Evolutionary conservation across 768 basidiomycete species (phyloP).

Genomic region (Tylopilus plumbeoviolaceoides): DNA sequence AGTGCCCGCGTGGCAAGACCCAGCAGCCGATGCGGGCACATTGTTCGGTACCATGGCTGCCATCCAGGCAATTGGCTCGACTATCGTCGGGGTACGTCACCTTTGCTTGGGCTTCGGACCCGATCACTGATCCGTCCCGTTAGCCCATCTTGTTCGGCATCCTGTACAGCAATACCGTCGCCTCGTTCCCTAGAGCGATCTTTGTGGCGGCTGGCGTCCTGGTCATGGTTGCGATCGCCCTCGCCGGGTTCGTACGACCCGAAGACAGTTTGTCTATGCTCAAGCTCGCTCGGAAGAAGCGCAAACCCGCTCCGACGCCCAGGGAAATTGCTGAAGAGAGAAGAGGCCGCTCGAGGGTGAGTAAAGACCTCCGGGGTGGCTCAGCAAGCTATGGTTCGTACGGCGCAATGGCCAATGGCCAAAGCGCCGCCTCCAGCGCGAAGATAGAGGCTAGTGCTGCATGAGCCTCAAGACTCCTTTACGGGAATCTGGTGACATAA

Average conservation of each 20-base stretch:
- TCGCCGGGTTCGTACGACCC: slow-evolving; percentile 43
- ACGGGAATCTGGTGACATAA: slow-evolving; percentile 1
- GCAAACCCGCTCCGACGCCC: background rate
- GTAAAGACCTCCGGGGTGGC: slow-evolving; percentile 38
- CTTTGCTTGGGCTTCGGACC: background rate
- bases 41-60: slow-evolving; percentile 72
- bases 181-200: slow-evolving; percentile 61
- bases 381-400: slow-evolving; percentile 21
- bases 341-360: slow-evolving; percentile 31
- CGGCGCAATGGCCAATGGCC: slow-evolving; percentile 9
- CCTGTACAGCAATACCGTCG: slow-evolving; percentile 63
- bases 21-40: slow-evolving; percentile 44
- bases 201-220: slow-evolving; percentile 59
- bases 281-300: slow-evolving; percentile 11
- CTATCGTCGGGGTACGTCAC: slow-evolving; percentile 45
- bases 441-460: slow-evolving; percentile 7
- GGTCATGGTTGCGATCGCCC: slow-evolving; percentile 44
- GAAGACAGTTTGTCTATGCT: slow-evolving; percentile 23
- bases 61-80: slow-evolving; percentile 61
- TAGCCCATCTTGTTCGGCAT: slow-evolving; percentile 70
- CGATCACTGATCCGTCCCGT: slow-evolving; percentile 6
- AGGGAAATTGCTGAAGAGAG: slow-evolving; percentile 15
- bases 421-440: slow-evolving; percentile 4
- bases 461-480: background rate
- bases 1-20: slow-evolving; percentile 14